Base-by-base conservation (phyloP, 75 land plant genomes). In the Pinus taeda region DNA sequence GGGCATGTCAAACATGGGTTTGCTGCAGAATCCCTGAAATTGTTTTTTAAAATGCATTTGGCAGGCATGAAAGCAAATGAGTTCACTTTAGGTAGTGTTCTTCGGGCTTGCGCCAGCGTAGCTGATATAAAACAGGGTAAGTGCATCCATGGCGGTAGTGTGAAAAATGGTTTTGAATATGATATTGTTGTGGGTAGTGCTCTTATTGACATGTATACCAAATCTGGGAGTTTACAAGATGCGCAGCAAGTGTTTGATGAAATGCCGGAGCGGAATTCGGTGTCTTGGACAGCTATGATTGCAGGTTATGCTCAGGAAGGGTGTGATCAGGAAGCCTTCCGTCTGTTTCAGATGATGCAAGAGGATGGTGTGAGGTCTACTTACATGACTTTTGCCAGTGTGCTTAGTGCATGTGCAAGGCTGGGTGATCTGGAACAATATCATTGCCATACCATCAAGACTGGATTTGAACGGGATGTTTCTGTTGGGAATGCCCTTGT, bases 231-330 rank as follows among this genome's bases (percentile, higher is more conserved):
- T n/a, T 74, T 85, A 12, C 75, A 61, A 4, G 30, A 73, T 13
- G 90, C 83, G 15, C 77, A 74, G 39, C 53, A 80, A 24, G 14
- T 86, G 60, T 83, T 89, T 76, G 91, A 84, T 53, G 83, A 74
- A 79, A 74, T 83, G 85, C 82, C 80, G 57, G 13, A 71, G 17
- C 59, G 78, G 59, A 82, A 86, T 49, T 77, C 86, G 13, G 82
- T 86, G 21, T 78, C 91, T 4, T 89, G 91, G 91, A 86, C 82
- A 15, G 78, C 66, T 11, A 42, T 81, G 53, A 74, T 89, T 4
- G 66, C 86, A 15, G 84, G 82, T 57, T 80, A 81, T 75, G 80
- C 21, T 6, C 85, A 75, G 29, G 18, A 30, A 14, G 80, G 84
- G 30, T 3, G 56, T 5, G 42, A 77, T 39, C 26, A 74, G 18